Evolutionary conservation across 2,329 filamentous ascomycete species (phyloP), one percentile per base, ranked within the genome.

Genomic region (Colletotrichum trifolii): DNA sequence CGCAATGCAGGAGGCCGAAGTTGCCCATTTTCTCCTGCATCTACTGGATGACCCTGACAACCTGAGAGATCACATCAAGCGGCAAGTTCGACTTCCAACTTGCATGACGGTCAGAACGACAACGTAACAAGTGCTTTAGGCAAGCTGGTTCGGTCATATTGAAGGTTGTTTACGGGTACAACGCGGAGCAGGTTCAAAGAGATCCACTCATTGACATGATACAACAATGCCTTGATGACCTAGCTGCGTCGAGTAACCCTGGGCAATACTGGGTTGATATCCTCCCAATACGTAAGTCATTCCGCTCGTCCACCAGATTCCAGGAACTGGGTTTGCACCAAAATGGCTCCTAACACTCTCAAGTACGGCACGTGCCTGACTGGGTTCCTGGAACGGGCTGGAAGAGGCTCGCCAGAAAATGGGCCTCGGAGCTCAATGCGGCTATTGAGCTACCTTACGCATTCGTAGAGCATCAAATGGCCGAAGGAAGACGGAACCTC

Each of bases 1-100:
- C 39, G 40, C 64, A 0, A 46, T 82, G 1, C 80, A 84, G 62
- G 79, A 85, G 45, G 69, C 71, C 2, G 82, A 85, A 61, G 74
- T 75, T 3, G 73, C 74, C 2, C 77, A 77, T 2, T 82, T 83
- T 50, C 71, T 85, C 7, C 71, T 81, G 35, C 77, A 78, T 10
- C 66, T 82, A 0, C 69, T 81, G 35, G 69, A 79, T 2, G 71
- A 76, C 0, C 81, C 79, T 0, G 68, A 77, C 6, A 68, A 74
- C 1, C 64, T 83, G 13, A 46, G 76, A 0, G 62, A 78, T 6
- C 81, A 85, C 54, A 74, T 85, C 6, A 73, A 13, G 15, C 13
- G 15, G 42, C 15, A 43, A 43, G 6, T 82, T 83, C 49, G 71
- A 85, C 8, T 71, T 81, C 35, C 77, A 78, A 10, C 66, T 81